Evolutionary conservation across 345 rosid genomes (phyloP), one percentile per base, ranked within the genome.

Genomic region (Salix suchowensis): DNA sequence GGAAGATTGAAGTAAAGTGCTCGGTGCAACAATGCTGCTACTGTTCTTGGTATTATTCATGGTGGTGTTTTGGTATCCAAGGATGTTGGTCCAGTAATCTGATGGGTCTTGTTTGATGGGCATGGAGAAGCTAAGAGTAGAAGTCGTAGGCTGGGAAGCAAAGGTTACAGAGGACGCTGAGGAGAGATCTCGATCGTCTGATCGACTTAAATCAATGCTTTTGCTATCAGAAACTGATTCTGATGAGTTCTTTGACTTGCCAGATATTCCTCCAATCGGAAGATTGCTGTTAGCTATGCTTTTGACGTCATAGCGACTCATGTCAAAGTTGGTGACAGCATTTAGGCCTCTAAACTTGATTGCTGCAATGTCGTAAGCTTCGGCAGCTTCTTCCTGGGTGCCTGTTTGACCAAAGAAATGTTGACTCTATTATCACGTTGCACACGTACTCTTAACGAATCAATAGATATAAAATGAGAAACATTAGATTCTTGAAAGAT

Each of bases 251-350:
- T 79, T 89, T 28, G 90, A 80, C 77, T 84, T 87, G 70, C 36
- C 46, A 1, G 80, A 74, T 21, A 90, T 82, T 78, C 98, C 97
- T 0, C 97, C 98, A 0, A 93, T 86, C 0, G 98, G 98, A 5
- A 95, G 97, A 78, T 90, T 90, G 79, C 94, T 89, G 69, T 62
- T 90, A 42, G 91, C 94, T 15, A 95, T 95, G 75, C 90, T 92
- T 76, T 93, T 91, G n/a, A 93, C 92, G 18, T 95, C 96, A 72
- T 95, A 95, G 7, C 97, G 97, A 80, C 92, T 90, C 84, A 95
- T 95, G 81, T 93, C 97, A 19, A 95, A 93, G 80, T 95, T 95
- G 48, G 98, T 93, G 32, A 95, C 98, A 0, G 98, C 98, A 74
- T 91, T 93, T 37, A 89, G 79, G 28, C 98, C 98, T 6, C 98